Conservation (phyloP, 1,284 basidiomycete species). For the Caloboletus firmus region DNA sequence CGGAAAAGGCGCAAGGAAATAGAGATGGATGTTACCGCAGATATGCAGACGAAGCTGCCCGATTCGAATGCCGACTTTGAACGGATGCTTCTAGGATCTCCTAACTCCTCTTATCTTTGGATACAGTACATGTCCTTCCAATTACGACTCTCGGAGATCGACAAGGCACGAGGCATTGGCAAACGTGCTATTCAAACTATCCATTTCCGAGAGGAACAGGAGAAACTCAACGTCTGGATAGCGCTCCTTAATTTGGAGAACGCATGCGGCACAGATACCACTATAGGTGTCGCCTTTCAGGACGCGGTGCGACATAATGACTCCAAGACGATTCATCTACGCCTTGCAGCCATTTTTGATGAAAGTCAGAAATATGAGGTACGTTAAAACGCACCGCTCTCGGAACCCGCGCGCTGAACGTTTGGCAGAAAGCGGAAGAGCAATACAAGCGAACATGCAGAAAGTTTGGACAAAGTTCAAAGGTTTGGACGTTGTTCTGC, state of each 20-base stretch:
- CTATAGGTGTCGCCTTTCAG: slow-evolving; percentile 78
- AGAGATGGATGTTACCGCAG: slow-evolving; percentile 80
- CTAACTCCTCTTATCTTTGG: slow-evolving; percentile 98
- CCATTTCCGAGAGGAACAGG: slow-evolving; percentile 94
- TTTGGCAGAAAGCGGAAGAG: slow-evolving; percentile 77
- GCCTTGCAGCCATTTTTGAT: slow-evolving; percentile 83
- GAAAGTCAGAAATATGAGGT: slow-evolving; percentile 82
- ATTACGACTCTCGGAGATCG: slow-evolving; percentile 91
- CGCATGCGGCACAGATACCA: slow-evolving; percentile 85
- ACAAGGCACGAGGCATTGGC: slow-evolving; percentile 89
- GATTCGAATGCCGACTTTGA: slow-evolving; percentile 95
- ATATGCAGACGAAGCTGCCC: slow-evolving; percentile 82
- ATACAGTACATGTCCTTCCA: slow-evolving; percentile 99
- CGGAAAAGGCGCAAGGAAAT: slow-evolving; percentile 70
- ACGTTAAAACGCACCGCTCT: slow-evolving; percentile 23
- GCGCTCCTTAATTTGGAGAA: slow-evolving; percentile 96
- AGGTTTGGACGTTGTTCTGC: slow-evolving; percentile 89
- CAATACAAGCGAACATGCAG: slow-evolving; percentile 83
- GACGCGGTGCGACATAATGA: slow-evolving; percentile 92
- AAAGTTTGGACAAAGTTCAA: slow-evolving; percentile 90
- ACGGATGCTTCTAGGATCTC: slow-evolving; percentile 90
- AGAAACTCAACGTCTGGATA: slow-evolving; percentile 98
- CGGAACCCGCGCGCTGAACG: slow-evolving; percentile 3
- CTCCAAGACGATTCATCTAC: slow-evolving; percentile 85
- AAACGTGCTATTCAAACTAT: slow-evolving; percentile 86